phyloP scores from a whole-genome alignment of 495 filamentous ascomycete species.

The Podospora australis region DNA sequence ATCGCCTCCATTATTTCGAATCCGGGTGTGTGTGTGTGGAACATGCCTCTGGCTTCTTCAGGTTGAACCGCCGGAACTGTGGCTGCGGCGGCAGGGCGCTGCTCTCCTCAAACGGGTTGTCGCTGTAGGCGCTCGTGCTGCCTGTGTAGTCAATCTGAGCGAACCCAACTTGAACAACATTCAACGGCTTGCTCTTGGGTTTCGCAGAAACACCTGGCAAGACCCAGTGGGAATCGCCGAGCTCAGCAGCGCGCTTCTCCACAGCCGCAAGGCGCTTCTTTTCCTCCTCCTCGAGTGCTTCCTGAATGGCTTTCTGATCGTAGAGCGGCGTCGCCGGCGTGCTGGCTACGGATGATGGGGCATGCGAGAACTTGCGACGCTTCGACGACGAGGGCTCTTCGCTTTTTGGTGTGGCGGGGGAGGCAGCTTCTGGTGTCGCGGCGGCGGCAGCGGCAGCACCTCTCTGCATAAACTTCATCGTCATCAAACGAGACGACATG shows the following conservation, averaged over 20 bases:
- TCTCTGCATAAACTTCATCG: slow-evolving; percentile 99
- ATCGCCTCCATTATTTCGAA: too few species aligned
- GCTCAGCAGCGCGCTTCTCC: slow-evolving; percentile 60
- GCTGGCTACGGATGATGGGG: slow-evolving; percentile 8
- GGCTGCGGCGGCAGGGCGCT: slow-evolving; percentile 3
- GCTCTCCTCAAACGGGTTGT: slow-evolving; percentile 9
- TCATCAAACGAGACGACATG: slow-evolving; percentile 85
- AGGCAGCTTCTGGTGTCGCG: slow-evolving; percentile 40
- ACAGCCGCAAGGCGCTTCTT: slow-evolving; percentile 65
- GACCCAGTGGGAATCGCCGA: slow-evolving; percentile 86
- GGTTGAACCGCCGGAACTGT: slow-evolving; percentile 35
- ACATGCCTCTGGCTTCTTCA: slow-evolving; percentile 34
- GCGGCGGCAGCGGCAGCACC: slow-evolving; percentile 46
- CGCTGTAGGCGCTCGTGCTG: slow-evolving; percentile 7
- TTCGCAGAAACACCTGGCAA: slow-evolving; percentile 39
- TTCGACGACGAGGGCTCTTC: slow-evolving; percentile 39
- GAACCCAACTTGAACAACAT: slow-evolving; percentile 44
- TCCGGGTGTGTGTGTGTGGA: too few species aligned
- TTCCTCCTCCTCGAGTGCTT: slow-evolving; percentile 69
- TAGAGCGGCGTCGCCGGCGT: slow-evolving; percentile 22
- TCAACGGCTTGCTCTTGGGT: slow-evolving; percentile 27
- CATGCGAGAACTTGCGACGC: slow-evolving; percentile 43
- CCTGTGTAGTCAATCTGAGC: slow-evolving; percentile 37
- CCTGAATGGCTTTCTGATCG: slow-evolving; percentile 51
- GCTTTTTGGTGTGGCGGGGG: slow-evolving; percentile 34